These are phyloP conservation scores for Lachnellula arida DNA, from an alignment of 2,329 filamentous ascomycete species.

Conservation along the genomic window DNA sequence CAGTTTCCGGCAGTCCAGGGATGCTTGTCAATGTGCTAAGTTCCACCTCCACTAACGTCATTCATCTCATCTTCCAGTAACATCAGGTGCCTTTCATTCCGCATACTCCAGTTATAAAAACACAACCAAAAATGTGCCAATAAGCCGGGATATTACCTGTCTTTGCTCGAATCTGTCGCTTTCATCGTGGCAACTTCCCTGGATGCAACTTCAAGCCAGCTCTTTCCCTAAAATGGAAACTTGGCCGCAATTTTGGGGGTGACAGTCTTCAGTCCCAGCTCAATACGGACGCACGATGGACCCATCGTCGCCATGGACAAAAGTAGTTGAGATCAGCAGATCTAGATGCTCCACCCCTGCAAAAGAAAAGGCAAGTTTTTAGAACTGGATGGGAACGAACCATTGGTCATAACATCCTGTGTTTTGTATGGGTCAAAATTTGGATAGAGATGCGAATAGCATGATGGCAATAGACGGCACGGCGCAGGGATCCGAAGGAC, in stretches of 20 bases:
- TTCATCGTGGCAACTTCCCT: background rate
- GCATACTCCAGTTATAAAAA: background rate
- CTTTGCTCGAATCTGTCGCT: background rate
- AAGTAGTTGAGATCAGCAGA: background rate
- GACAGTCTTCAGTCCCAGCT: background rate
- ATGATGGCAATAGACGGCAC: background rate
- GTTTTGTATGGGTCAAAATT: background rate
- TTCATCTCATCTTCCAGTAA: background rate
- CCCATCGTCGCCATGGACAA: background rate
- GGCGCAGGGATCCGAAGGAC: background rate
- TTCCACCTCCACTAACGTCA: background rate
- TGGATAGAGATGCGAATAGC: background rate
- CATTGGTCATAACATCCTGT: background rate
- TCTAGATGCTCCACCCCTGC: background rate
- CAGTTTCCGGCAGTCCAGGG: background rate
- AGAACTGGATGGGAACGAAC: background rate
- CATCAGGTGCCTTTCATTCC: background rate
- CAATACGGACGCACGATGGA: background rate
- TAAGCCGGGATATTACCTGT: background rate
- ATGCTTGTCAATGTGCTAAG: background rate
- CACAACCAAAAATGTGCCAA: background rate
- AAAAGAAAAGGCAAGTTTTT: background rate
- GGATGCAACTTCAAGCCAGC: background rate
- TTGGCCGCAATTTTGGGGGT: background rate
- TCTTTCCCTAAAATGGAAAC: background rate